phyloP scores from a whole-genome alignment of 2,329 filamentous ascomycete genomes.

The Aotearoamyces nothofagi region DNA sequence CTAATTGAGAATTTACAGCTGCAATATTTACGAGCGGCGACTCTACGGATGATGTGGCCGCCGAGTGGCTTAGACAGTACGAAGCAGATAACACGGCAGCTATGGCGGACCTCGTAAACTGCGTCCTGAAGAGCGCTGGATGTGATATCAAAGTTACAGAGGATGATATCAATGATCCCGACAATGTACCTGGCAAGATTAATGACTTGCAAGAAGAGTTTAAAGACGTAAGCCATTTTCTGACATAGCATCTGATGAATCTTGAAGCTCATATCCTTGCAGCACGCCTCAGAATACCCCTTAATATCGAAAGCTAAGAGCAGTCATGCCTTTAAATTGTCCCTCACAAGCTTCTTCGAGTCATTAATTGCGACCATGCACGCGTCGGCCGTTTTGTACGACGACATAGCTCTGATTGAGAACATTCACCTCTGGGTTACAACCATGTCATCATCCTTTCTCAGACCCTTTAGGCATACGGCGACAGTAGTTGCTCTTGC shows the following conservation, averaged over 20 bases:
- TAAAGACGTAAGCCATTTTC: slow-evolving; percentile 45
- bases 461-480: slow-evolving; percentile 87
- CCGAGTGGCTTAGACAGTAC: slow-evolving; percentile 45
- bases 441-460: slow-evolving; percentile 75
- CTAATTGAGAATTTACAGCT: too few species aligned
- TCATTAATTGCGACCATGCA: slow-evolving; percentile 65
- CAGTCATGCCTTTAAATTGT: slow-evolving; percentile 61
- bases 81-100: slow-evolving; percentile 35
- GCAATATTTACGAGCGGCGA: slow-evolving; percentile 48
- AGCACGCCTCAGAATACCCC: slow-evolving; percentile 80
- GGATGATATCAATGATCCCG: slow-evolving; percentile 78
- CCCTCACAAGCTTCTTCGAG: slow-evolving; percentile 65
- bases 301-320: slow-evolving; percentile 70
- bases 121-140: slow-evolving; percentile 56
- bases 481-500: slow-evolving; percentile 73
- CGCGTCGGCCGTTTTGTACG: slow-evolving; percentile 69
- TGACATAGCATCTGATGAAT: slow-evolving; percentile 1
- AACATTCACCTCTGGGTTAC: slow-evolving; percentile 83
- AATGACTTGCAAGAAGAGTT: slow-evolving; percentile 80
- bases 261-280: slow-evolving; percentile 21
- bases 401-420: slow-evolving; percentile 61
- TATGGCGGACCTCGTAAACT: slow-evolving; percentile 49
- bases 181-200: slow-evolving; percentile 67
- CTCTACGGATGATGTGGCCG: slow-evolving; percentile 37
- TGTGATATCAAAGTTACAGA: slow-evolving; percentile 65